Evolutionary conservation across 768 basidiomycete species (phyloP), one percentile per base, ranked within the genome.

Genomic region (Coprinopsis cinerea): DNA sequence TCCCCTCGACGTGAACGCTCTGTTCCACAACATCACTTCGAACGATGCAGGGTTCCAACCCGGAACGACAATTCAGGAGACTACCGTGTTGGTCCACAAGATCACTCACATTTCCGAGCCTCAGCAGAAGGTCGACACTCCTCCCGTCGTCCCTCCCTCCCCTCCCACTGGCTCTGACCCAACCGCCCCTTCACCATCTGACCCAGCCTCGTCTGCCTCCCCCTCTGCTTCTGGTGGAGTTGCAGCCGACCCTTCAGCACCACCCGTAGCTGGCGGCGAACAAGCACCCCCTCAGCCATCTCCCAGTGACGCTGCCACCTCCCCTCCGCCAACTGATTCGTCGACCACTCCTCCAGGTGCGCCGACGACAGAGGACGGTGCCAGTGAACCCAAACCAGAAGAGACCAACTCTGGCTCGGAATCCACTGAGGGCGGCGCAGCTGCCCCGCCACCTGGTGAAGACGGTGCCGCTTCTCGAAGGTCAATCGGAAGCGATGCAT

Each of bases 31-130:
- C 44, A 45, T 45, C 28, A 32, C 44, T 7, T 28, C 25, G 9
- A 30, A 11, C 27, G 27, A 7, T 32, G 20, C 13, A 4, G 28
- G 44, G 14, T 45, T 28, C 44, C 44, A 45, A 20, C 7, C 25
- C 4, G 44, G 44, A 28, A 45, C 44, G 6, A 45, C 44, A 4
- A 32, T 45, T 20, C 28, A 45, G 28, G 44, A 45, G 44, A 45
- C 44, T 4, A 45, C 44, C 14, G 15, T 45, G 27, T n/a, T 45
- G 25, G 14, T 28, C 28, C 28, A 45, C 44, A 45, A 45, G 27
- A 23, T 45, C 15, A 45, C 44, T 11, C 44, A 45, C 27, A 30
- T 45, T 14, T 45, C 44, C 27, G 44, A n/a, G 9, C 5, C 44
- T 9, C 15, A 30, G 44, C 14, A 27, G 11, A 11, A 11, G 37